A percentile compares a stretch with the other conserved stretches of the same genome.
Evolutionary conservation across 306 rosid genomes (phyloP).

Genomic region (Canavalia ensiformis): DNA sequence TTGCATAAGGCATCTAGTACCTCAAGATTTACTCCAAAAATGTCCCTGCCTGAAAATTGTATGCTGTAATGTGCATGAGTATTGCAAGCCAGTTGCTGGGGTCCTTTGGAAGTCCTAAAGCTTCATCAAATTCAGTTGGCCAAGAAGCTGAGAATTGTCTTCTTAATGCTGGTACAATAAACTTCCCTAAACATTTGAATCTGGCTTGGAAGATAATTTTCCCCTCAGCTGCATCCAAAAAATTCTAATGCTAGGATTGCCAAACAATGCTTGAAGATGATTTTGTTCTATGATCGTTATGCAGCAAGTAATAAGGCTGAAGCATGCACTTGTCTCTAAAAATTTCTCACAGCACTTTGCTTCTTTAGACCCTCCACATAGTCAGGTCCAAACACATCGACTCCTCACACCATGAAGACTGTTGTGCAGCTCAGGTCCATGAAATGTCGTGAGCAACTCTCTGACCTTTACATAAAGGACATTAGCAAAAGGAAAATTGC

Average conservation of each 20-base stretch:
- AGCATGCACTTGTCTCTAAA: too few species aligned
- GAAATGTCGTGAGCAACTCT: too few species aligned
- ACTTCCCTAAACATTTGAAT: conserved; percentile 86
- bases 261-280: conserved; percentile 97
- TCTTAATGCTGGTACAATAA: conserved; percentile 85
- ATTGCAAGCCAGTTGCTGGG: conserved; percentile 58
- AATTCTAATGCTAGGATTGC: conserved; percentile 90
- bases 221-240: conserved; percentile 74
- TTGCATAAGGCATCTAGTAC: conserved; percentile 61
- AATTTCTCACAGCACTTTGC: too few species aligned
- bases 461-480: too few species aligned
- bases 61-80: conserved; percentile 52
- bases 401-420: too few species aligned
- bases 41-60: conserved; percentile 58
- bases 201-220: conserved; percentile 93
- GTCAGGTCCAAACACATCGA: too few species aligned
- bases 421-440: too few species aligned
- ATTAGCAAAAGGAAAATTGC: too few species aligned
- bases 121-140: conserved; percentile 60
- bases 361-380: too few species aligned
- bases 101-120: conserved; percentile 53
- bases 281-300: conserved; percentile 92
- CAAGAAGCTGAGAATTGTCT: conserved; percentile 83
- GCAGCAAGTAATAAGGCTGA: conserved; percentile 89
- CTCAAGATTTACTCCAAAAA: conserved; percentile 59